Evolutionary conservation across 2,329 filamentous ascomycete genomes (phyloP), one percentile per base, ranked within the genome.

Genomic region (Aspergillus amoenus): DNA sequence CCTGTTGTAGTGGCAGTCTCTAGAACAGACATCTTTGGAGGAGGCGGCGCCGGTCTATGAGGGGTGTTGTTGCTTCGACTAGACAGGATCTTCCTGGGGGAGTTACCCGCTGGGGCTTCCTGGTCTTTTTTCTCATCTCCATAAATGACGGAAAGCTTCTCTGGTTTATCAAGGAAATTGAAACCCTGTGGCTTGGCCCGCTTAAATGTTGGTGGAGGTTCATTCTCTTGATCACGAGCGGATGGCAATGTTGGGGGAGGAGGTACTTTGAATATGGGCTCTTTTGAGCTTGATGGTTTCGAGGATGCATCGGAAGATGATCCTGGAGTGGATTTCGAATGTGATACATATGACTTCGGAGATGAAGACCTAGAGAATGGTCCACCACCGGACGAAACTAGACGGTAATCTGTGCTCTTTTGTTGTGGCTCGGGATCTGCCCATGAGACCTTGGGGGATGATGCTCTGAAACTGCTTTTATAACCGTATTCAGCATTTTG

Each of bases 1-100:
- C 89, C 91, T 11, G 87, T 88, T 2, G 89, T 86, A 1, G 93
- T 97, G 2, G 92, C 93, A 3, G 93, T 88, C 64, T 97, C 92
- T n/a, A 97, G 78, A 7, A 96, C 89, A 1, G 90, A 94, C 93
- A 97, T 97, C 74, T 97, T 97, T 1, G 94, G 93, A 7, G 92
- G 92, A 3, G 93, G 93, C 17, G 81, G 88, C 2, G 91, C 91
- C 21, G 89, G 83, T 64, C 92, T 82, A 67, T 86, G 89, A 11
- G 92, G 92, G 4, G 91, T 96, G 67, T 88, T 88, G 57, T 79
- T 82, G 66, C 81, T 85, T 59, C 83, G 78, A 6, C 76, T 72
- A 13, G 80, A 80, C 8, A 88, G 73, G 13, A 79, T 74, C 59
- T 74, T 77, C 30, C 79, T 70, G 17, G 77, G 76, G 4, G 78